phyloP scores from a whole-genome alignment of 1,139 yeast species.

The Hyphopichia burtonii region DNA sequence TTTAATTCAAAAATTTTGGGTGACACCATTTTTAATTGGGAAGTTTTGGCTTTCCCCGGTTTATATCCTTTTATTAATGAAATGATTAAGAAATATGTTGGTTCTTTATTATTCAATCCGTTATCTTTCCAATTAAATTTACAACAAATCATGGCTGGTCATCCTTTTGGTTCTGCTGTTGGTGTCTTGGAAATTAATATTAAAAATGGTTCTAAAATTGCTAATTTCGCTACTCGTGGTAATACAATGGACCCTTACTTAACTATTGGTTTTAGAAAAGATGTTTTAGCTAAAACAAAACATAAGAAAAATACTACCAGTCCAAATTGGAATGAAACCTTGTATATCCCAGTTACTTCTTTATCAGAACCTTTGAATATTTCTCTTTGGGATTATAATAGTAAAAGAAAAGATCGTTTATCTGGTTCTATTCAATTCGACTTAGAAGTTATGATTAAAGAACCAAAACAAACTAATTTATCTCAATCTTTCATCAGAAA shows the following conservation, averaged over 20 bases:
- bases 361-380: slow-evolving; percentile 79
- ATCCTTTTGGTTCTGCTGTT: slow-evolving; percentile 74
- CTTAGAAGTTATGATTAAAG: slow-evolving; percentile 61
- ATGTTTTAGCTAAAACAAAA: slow-evolving; percentile 64
- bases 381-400: slow-evolving; percentile 71
- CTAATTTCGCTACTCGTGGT: slow-evolving; percentile 66
- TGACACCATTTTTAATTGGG: slow-evolving; percentile 82
- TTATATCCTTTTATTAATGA: slow-evolving; percentile 75
- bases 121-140: slow-evolving; percentile 89
- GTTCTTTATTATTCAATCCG: slow-evolving; percentile 85
- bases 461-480: slow-evolving; percentile 51
- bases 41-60: slow-evolving; percentile 83
- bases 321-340: slow-evolving; percentile 85
- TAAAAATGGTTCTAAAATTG: slow-evolving; percentile 65
- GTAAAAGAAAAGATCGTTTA: slow-evolving; percentile 72
- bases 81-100: slow-evolving; percentile 80
- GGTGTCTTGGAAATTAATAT: slow-evolving; percentile 79
- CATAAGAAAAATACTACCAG: slow-evolving; percentile 60
- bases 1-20: slow-evolving; percentile 72
- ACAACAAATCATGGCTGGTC: slow-evolving; percentile 87
- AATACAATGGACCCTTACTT: slow-evolving; percentile 90
- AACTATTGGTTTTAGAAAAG: slow-evolving; percentile 60
- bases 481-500: slow-evolving; percentile 67
- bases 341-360: slow-evolving; percentile 67
- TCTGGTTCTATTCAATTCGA: slow-evolving; percentile 80